Conservation (phyloP, 148 eudicot species). For the Nepenthes gracilis region DNA sequence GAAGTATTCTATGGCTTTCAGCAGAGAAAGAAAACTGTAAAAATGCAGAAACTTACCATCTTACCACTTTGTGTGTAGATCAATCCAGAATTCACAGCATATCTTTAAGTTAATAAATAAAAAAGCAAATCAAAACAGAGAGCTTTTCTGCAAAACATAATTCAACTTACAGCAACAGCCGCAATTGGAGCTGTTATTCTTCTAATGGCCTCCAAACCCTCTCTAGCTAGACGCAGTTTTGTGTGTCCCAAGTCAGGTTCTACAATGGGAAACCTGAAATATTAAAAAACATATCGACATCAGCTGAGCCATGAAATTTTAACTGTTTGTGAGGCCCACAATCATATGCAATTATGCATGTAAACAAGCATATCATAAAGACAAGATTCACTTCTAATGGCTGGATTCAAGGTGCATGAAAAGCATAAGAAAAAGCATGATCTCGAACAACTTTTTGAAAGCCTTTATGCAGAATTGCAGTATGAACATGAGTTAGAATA, state of each 20-base stretch:
- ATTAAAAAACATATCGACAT: conserved; percentile 7
- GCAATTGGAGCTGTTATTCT: conserved; percentile 71
- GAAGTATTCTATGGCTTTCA: no score
- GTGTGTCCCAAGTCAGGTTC: conserved; percentile 99
- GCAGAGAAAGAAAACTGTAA: no score
- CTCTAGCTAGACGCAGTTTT: conserved; percentile 75
- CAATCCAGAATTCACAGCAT: background rate
- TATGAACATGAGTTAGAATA: no score
- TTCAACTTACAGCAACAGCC: conserved; percentile 83
- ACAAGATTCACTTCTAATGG: no score
- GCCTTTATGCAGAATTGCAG: no score
- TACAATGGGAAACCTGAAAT: conserved; percentile 77
- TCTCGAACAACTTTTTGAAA: no score
- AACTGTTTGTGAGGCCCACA: background rate
- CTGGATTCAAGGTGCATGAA: no score
- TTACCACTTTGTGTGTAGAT: background rate
- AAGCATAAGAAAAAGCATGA: no score
- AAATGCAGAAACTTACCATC: no score
- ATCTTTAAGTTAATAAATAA: background rate
- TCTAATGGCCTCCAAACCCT: conserved; percentile 85
- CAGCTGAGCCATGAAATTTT: background rate
- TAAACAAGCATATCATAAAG: background rate
- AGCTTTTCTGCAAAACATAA: background rate
- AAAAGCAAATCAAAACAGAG: background rate
- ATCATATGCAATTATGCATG: background rate